Conservation (phyloP, 208 protist species). For the Angomonas desouzai region DNA sequence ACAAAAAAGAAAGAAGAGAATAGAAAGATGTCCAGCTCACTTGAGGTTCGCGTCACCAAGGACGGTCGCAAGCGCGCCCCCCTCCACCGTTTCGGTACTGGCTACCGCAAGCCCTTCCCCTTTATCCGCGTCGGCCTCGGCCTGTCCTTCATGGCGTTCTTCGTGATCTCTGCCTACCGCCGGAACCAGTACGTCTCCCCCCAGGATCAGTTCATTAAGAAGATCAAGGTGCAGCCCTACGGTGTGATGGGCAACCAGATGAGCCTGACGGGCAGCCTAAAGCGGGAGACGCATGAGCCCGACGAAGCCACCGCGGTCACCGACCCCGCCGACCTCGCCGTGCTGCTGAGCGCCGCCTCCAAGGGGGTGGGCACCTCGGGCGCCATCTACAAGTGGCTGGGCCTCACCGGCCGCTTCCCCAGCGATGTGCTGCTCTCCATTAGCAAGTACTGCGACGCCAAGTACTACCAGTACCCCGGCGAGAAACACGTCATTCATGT, state of each 20-base stretch:
- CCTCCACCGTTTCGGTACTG: conserved; percentile 59
- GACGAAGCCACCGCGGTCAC: conserved; percentile 63
- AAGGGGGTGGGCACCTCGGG: conserved; percentile 64
- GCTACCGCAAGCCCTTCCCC: conserved; percentile 64
- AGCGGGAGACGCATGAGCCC: conserved; percentile 46
- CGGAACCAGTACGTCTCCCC: conserved; percentile 52
- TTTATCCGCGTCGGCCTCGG: conserved; percentile 57
- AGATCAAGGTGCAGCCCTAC: conserved; percentile 72
- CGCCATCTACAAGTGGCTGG: conserved; percentile 85
- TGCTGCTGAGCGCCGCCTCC: conserved; percentile 52
- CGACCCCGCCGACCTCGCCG: conserved; percentile 62
- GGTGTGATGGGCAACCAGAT: conserved; percentile 83
- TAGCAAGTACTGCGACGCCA: conserved; percentile 68
- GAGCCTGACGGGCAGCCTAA: conserved; percentile 53
- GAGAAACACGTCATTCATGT: conserved; percentile 78
- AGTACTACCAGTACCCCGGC: conserved; percentile 62
- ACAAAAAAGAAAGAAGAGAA: too few relatives aligned
- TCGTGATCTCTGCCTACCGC: conserved; percentile 33
- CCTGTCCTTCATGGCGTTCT: conserved; percentile 31
- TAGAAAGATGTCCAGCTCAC: not conserved
- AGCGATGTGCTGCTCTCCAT: conserved; percentile 65
- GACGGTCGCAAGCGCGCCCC: conserved; percentile 75
- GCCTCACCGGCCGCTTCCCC: conserved; percentile 57
- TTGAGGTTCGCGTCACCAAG: conserved; percentile 20
- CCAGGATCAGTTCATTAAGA: conserved; percentile 71